Evolutionary conservation across 2,329 filamentous ascomycete genomes (phyloP), one percentile per base, ranked within the genome.

Genomic region (Akanthomyces lecanii): DNA sequence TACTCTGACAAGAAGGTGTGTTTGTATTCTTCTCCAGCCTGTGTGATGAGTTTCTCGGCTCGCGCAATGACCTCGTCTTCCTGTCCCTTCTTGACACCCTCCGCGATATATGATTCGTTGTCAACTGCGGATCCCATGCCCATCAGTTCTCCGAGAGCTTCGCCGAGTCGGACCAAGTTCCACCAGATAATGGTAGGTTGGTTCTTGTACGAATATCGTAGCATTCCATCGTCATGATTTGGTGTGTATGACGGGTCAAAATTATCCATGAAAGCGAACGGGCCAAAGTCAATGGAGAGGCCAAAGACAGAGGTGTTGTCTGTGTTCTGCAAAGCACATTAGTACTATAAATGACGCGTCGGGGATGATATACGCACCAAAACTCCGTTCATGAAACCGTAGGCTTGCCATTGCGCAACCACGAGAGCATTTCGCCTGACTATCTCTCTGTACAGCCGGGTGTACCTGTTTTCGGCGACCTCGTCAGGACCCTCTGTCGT

Each of bases 331-430:
- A 5, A 10, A 6, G 42, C 3, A 16, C 6, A 60, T 76, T 54
- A 75, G 69, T 40, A 47, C 16, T n/a, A 14, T 51, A 42, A 2
- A n/a, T 11, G 1, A 51, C 18, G 16, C 6, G 11, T 10, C 4
- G 53, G 10, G 6, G 4, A 45, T 28, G 4, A 12, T 52, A 2
- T 8, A 66, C 72, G 66, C 67, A 77, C 76, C 63, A 99, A 81
- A 4, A 99, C 95, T 52, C 95, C 95, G 71, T 99, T 99, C 83
- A 96, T 98, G 78, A 99, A 99, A n/a, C 92, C 95, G 71, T 98
- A 98, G 0, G 92, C 92, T 78, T 99, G 96, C 94, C 95, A 98
- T 68, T 89, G 85, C 12, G 95, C 95, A 2, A 98, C 93, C 0
- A 90, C 96, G 64, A 83, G 81, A 1, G 95, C 95, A 72, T 97